Conservation (phyloP, 2,329 filamentous ascomycete genomes). For the Botrytis porri region DNA sequence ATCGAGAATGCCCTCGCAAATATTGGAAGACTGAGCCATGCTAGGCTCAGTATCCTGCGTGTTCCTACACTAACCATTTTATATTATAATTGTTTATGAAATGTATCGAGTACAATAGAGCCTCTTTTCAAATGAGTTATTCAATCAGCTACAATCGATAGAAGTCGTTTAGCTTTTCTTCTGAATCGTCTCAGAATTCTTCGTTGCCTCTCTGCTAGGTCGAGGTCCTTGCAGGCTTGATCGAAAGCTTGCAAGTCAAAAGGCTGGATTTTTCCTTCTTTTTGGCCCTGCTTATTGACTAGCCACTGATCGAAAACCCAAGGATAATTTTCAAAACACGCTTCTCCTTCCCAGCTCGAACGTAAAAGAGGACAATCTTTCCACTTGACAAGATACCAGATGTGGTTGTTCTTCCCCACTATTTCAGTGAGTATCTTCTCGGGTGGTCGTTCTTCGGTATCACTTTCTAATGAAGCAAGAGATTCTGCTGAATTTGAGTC, state of each 20-base stretch:
- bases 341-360: slow-evolving; percentile 36
- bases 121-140: too few species aligned
- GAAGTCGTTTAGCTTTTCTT: slow-evolving; percentile 32
- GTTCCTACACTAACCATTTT: slow-evolving; percentile 29
- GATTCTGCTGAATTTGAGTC: slow-evolving; percentile 34
- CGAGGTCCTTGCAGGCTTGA: slow-evolving; percentile 29
- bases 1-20: slow-evolving; percentile 28
- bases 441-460: slow-evolving; percentile 35
- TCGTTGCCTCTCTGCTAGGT: slow-evolving; percentile 31
- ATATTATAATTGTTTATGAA: not conserved
- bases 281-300: slow-evolving; percentile 33
- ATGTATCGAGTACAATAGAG: not conserved
- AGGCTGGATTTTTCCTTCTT: slow-evolving; percentile 34
- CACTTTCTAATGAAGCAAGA: slow-evolving; percentile 36
- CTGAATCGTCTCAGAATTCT: slow-evolving; percentile 34
- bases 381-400: slow-evolving; percentile 39
- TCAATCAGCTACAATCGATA: slow-evolving; percentile 34
- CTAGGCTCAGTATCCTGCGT: slow-evolving; percentile 27
- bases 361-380: slow-evolving; percentile 36
- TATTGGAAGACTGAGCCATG: slow-evolving; percentile 30
- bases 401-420: slow-evolving; percentile 27
- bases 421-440: slow-evolving; percentile 36
- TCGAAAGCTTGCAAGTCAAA: slow-evolving; percentile 35
- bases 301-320: slow-evolving; percentile 34
- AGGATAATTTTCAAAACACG: slow-evolving; percentile 29